A percentile compares a stretch with the other conserved stretches of the same genome.
These are phyloP conservation scores for Curvularia hawaiiensis DNA, from an alignment of 2,329 filamentous ascomycete genomes.

Conservation along the genomic window DNA sequence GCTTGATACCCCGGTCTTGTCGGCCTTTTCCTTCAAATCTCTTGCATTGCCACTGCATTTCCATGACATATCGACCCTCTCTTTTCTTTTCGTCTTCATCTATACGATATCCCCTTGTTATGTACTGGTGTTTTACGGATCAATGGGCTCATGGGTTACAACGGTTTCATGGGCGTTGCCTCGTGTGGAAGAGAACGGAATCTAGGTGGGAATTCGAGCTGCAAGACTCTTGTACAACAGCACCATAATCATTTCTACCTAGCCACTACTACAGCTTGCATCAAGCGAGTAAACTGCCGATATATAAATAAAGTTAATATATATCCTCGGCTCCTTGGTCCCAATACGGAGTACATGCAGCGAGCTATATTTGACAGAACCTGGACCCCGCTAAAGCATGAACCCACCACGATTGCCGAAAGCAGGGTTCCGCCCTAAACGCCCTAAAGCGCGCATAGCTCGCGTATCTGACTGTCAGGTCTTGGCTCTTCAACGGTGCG, in stretches of 20 bases:
- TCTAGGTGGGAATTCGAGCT: slow-evolving; percentile 2
- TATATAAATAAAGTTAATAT: slow-evolving; percentile 21
- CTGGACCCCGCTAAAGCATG: slow-evolving; percentile 2
- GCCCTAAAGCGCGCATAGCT: slow-evolving; percentile 5
- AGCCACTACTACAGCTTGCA: slow-evolving; percentile 13
- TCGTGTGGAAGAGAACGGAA: background rate
- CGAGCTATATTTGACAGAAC: slow-evolving; percentile 1
- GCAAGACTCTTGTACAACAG: slow-evolving; percentile 9
- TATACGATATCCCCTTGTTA: slow-evolving; percentile 29
- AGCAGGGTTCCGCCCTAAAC: slow-evolving; percentile 1
- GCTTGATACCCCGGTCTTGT: slow-evolving; percentile 43
- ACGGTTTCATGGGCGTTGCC: slow-evolving; percentile 2
- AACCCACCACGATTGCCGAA: slow-evolving; percentile 10
- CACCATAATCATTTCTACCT: slow-evolving; percentile 2
- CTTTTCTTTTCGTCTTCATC: slow-evolving; percentile 5
- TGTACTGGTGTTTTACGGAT: slow-evolving; percentile 24
- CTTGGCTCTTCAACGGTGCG: slow-evolving; percentile 19
- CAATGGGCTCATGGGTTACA: slow-evolving; percentile 24
- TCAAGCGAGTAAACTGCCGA: slow-evolving; percentile 17
- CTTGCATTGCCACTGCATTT: slow-evolving; percentile 20
- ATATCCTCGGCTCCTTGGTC: slow-evolving; percentile 13
- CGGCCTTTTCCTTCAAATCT: slow-evolving; percentile 31
- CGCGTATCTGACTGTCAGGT: slow-evolving; percentile 14
- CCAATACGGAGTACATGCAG: background rate
- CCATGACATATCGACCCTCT: slow-evolving; percentile 10